Conservation (phyloP, 306 rosid species). For the Erythrophleum fordii region DNA sequence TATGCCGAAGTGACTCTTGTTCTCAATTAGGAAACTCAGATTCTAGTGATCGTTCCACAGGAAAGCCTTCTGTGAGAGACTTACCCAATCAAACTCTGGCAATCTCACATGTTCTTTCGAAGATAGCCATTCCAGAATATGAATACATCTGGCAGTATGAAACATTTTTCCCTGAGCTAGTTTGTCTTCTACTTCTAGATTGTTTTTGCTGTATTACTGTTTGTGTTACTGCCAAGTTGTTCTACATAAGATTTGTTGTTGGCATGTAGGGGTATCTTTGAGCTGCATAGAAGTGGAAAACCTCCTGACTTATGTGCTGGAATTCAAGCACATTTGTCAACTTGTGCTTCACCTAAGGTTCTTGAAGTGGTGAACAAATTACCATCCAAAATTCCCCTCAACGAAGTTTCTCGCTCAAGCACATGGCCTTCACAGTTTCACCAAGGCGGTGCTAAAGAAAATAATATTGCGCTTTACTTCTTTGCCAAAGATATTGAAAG, state of each 20-base stretch:
- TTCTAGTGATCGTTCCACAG: conserved; percentile 42
- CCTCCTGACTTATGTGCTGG: conserved; percentile 62
- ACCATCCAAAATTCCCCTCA: conserved; percentile 58
- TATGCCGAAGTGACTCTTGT: conserved; percentile 42
- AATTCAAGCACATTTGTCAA: conserved; percentile 86
- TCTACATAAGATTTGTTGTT: conserved; percentile 39
- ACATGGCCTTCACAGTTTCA: conserved; percentile 86
- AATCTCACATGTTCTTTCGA: conserved; percentile 45
- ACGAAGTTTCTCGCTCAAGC: conserved; percentile 84
- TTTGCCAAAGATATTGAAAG: conserved; percentile 87
- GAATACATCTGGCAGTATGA: conserved; percentile 87
- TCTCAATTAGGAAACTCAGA: conserved; percentile 46
- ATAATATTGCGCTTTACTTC: conserved; percentile 91
- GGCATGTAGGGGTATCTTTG: conserved; percentile 78
- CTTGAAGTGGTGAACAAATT: conserved; percentile 65
- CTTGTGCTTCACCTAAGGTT: conserved; percentile 80
- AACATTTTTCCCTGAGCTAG: conserved; percentile 39
- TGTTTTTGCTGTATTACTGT: conserved; percentile 13
- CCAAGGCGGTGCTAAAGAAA: conserved; percentile 75
- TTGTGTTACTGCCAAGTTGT: conserved; percentile 29
- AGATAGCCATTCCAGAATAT: conserved; percentile 74
- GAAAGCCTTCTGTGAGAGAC: conserved; percentile 53
- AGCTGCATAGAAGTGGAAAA: conserved; percentile 68
- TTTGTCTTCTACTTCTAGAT: conserved; percentile 28
- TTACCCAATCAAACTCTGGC: conserved; percentile 43